A percentile compares a stretch with the other conserved stretches of the same genome.
These are phyloP conservation scores for Avena eriantha DNA, from an alignment of 176 grass and related monocot species.

Conservation along the genomic window DNA sequence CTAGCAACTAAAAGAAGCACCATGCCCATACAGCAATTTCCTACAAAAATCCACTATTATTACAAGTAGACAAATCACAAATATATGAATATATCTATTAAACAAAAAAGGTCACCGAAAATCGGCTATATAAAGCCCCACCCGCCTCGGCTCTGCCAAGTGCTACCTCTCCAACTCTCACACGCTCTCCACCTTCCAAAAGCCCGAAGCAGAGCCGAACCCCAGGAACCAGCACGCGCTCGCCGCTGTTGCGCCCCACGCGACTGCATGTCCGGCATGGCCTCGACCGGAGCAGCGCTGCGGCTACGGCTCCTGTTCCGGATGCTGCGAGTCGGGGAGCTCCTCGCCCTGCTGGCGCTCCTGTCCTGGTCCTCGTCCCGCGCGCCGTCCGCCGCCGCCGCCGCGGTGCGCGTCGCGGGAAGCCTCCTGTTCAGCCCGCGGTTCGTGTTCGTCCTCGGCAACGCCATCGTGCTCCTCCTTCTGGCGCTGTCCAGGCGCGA, in stretches of 20 bases:
- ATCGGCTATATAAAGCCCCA: slow-evolving; percentile 46
- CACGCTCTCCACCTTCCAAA: slow-evolving; percentile 1
- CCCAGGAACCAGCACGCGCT: slow-evolving; percentile 16
- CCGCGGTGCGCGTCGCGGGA: slow-evolving; percentile 38
- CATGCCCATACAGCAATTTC: neutral
- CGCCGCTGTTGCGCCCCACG: neutral
- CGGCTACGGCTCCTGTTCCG: slow-evolving; percentile 7
- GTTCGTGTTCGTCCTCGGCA: slow-evolving; percentile 49
- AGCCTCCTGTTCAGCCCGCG: slow-evolving; percentile 63
- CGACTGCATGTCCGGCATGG: slow-evolving; percentile 14
- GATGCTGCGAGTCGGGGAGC: too few species aligned
- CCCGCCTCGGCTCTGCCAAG: slow-evolving; percentile 32
- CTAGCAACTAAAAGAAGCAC: neutral
- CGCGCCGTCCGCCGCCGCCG: too few species aligned
- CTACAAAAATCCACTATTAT: neutral
- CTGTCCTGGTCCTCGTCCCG: too few species aligned
- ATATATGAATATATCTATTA: neutral
- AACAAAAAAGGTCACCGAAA: neutral
- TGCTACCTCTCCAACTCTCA: neutral
- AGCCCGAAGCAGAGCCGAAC: slow-evolving; percentile 22
- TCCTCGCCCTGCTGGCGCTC: too few species aligned
- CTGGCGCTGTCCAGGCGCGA: too few species aligned
- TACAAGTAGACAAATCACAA: neutral
- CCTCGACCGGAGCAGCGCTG: slow-evolving; percentile 46
- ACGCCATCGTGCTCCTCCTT: too few species aligned